Evolutionary conservation across 345 rosid species (phyloP), one percentile per base, ranked within the genome.

Genomic region (Raphanus raphanistrum): DNA sequence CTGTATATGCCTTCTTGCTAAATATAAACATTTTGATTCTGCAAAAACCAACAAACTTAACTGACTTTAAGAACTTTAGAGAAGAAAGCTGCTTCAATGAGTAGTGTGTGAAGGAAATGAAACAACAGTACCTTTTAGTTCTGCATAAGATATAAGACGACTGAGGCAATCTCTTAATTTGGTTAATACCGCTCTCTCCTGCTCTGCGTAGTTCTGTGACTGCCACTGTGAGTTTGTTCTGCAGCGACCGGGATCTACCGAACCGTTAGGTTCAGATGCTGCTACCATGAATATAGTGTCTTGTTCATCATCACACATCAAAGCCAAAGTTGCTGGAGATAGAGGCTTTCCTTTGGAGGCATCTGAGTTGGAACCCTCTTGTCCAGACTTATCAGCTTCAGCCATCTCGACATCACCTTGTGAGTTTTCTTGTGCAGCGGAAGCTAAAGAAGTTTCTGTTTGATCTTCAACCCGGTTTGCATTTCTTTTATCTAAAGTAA

Each of bases 281-380:
- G 90, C 84, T 57, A 87, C 84, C 88, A 87, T 86, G 69, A 91
- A 89, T 80, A 95, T 86, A 6, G 96, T 81, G 73, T 93, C 99
- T 76, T 92, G 87, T 80, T 96, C 99, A 82, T 96, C 96, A 72
- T 96, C 96, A 72, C 99, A 96, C 99, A 96, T 96, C 82, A 96
- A 86, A 69, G 93, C 99, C 87, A 96, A 83, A 58, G 99, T 96
- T 79, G 93, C 97, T 55, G 99, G 99, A 76, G 98, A 96, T 86
- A 96, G 85, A 8, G 99, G 97, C 76, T 90, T 88, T 58, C 73
- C 85, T 83, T 88, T 89, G 62, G 88, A 84, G 45, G 72, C 84
- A 81, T 86, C 95, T 32, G 84, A 82, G 69, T 74, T 82, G 25
- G 84, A 86, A 76, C 84, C 86, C 62, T 85, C 87, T 38, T 73